Conservation (phyloP, 805 yeast genomes). For the Pichia deserticola region DNA sequence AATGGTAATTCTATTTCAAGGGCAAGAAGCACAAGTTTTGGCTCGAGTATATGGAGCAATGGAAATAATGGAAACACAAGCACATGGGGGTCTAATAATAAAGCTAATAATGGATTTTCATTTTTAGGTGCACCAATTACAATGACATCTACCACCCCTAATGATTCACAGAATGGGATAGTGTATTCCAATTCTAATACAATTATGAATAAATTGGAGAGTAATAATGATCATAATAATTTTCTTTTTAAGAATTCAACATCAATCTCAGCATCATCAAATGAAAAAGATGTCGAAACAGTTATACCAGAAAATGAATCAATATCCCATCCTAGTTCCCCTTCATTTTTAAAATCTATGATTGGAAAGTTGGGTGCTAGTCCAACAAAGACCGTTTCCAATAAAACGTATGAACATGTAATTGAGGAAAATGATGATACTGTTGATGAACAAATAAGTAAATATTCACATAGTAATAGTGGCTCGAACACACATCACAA, state of each 20-base stretch:
- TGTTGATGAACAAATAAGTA: slow-evolving; percentile 3
- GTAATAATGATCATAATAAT: not conserved
- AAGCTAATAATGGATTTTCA: slow-evolving; percentile 3
- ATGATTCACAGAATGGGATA: not conserved
- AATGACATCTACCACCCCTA: not conserved
- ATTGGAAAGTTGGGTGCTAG: slow-evolving; percentile 32
- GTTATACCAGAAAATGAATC: not conserved
- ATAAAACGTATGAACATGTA: slow-evolving; percentile 6
- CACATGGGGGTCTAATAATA: not conserved
- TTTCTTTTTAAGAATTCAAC: not conserved
- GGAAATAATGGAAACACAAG: slow-evolving; percentile 10
- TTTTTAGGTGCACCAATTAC: slow-evolving; percentile 9
- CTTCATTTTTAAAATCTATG: slow-evolving; percentile 31
- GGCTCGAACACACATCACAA: not conserved
- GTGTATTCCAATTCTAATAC: not conserved
- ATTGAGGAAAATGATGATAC: slow-evolving; percentile 8
- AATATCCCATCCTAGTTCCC: slow-evolving; percentile 21
- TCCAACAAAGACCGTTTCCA: slow-evolving; percentile 25
- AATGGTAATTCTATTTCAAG: slow-evolving; percentile 17
- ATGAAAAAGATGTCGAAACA: not conserved
- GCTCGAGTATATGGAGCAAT: slow-evolving; percentile 30
- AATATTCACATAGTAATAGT: not conserved
- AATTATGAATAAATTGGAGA: not conserved
- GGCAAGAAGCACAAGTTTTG: slow-evolving; percentile 29
- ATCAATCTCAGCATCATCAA: not conserved